These are phyloP conservation scores for Heimioporus sp. DNA, from an alignment of 768 basidiomycete species.

Conservation along the genomic window DNA sequence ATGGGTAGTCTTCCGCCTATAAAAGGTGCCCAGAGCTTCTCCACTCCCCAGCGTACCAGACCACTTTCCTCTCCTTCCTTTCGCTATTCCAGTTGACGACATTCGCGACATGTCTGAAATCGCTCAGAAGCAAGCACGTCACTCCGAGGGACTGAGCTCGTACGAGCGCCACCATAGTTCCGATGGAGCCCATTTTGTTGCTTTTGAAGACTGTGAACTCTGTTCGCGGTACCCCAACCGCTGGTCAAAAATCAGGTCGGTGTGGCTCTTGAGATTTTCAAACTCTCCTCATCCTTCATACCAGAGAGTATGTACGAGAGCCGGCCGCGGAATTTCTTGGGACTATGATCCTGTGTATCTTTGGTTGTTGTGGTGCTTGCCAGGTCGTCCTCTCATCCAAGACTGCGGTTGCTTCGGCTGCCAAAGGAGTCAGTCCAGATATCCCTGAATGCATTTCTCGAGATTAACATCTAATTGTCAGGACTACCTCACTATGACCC, in stretches of 20 bases:
- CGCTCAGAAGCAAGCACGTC: constrained; percentile 16
- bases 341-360: constrained; percentile 54
- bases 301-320: constrained; percentile 50
- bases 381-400: constrained; percentile 53
- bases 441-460: neutral
- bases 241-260: constrained; percentile 57
- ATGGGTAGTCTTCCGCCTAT: constrained; percentile 10
- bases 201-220: constrained; percentile 31
- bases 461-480: constrained; percentile 8
- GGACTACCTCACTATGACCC: constrained; percentile 23
- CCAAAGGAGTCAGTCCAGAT: constrained; percentile 51
- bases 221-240: constrained; percentile 44
- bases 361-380: constrained; percentile 57
- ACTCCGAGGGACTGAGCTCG: constrained; percentile 19
- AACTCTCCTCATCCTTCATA: constrained; percentile 1
- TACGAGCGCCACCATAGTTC: constrained; percentile 8
- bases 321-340: constrained; percentile 66
- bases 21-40: constrained; percentile 12
- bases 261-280: neutral
- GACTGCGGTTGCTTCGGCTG: constrained; percentile 41
- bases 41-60: neutral
- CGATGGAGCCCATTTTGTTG: constrained; percentile 2
- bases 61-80: neutral
- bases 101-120: constrained; percentile 20
- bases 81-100: neutral